phyloP scores from a whole-genome alignment of 2,329 filamentous ascomycete genomes.

The Hymenoscyphus albidus region DNA sequence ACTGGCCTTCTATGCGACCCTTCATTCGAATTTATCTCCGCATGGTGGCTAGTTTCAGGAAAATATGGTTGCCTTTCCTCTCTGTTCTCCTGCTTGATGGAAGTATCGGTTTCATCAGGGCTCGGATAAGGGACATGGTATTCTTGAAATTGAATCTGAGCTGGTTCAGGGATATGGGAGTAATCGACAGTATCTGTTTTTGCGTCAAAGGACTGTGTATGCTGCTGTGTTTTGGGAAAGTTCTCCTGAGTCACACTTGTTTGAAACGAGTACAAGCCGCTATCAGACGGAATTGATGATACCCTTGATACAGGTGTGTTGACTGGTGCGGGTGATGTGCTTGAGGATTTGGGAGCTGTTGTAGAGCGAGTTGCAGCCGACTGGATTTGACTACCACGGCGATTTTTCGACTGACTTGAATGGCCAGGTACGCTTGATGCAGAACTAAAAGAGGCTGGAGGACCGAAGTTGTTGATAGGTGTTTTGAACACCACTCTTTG shows the following conservation, averaged over 20 bases:
- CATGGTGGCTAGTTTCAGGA: not conserved
- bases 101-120: conserved; percentile 12
- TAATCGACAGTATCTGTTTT: conserved; percentile 20
- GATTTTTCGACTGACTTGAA: conserved; percentile 12
- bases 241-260: not conserved
- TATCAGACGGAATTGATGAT: conserved; percentile 12
- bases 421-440: not conserved
- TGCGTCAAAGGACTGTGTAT: conserved; percentile 2
- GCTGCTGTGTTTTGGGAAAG: not conserved
- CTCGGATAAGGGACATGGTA: too few species aligned
- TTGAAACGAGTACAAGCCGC: conserved; percentile 12
- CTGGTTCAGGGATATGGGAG: conserved; percentile 21
- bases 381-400: conserved; percentile 9
- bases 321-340: conserved; percentile 1
- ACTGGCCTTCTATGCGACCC: conserved; percentile 18
- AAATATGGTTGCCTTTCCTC: not conserved
- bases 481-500: conserved; percentile 79
- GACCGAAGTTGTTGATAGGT: conserved; percentile 55
- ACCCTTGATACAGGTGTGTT: conserved; percentile 8
- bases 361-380: conserved; percentile 6
- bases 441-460: conserved; percentile 37
- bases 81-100: conserved; percentile 18
- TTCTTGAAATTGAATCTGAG: conserved; percentile 3
- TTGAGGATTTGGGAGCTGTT: conserved; percentile 16
- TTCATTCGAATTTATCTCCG: conserved; percentile 16